These are phyloP conservation scores for Termitomyces sp. DNA, from an alignment of 768 basidiomycete species.

Conservation along the genomic window DNA sequence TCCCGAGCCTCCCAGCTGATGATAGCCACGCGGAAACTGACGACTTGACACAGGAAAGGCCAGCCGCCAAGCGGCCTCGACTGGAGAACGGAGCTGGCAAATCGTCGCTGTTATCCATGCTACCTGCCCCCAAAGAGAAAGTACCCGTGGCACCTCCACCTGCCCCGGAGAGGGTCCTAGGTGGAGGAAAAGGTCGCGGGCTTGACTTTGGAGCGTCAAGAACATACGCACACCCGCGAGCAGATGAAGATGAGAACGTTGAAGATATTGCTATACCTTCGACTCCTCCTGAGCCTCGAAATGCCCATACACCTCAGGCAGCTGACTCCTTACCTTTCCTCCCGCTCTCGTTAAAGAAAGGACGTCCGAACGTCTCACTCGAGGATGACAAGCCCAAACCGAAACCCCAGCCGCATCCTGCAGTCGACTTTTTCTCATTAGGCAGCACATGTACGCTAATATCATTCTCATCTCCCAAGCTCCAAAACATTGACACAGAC, in stretches of 20 bases:
- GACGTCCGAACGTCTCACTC: conserved; percentile 51
- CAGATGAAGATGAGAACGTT: conserved; percentile 12
- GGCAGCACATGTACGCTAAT: conserved; percentile 27
- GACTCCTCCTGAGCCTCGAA: background rate
- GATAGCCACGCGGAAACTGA: conserved; percentile 32
- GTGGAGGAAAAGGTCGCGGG: conserved; percentile 55
- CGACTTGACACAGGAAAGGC: conserved; percentile 32
- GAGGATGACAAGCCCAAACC: conserved; percentile 27
- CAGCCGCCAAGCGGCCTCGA: conserved; percentile 54
- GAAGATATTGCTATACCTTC: conserved; percentile 18
- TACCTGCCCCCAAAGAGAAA: conserved; percentile 67
- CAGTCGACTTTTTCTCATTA: conserved; percentile 66
- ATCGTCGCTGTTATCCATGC: conserved; percentile 65
- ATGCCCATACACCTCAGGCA: conserved; percentile 1
- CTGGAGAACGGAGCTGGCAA: conserved; percentile 49
- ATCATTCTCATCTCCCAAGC: background rate
- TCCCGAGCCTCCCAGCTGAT: conserved; percentile 36
- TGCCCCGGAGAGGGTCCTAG: conserved; percentile 51
- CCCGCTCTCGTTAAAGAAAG: conserved; percentile 54
- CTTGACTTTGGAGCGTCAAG: conserved; percentile 48
- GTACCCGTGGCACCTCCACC: conserved; percentile 31
- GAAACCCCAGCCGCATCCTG: conserved; percentile 18
- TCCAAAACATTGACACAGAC: conserved; percentile 8
- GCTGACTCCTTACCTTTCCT: conserved; percentile 41
- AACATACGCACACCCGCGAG: background rate